Evolutionary conservation across 345 rosid species (phyloP), one percentile per base, ranked within the genome.

Genomic region (Lumnitzera littorea): DNA sequence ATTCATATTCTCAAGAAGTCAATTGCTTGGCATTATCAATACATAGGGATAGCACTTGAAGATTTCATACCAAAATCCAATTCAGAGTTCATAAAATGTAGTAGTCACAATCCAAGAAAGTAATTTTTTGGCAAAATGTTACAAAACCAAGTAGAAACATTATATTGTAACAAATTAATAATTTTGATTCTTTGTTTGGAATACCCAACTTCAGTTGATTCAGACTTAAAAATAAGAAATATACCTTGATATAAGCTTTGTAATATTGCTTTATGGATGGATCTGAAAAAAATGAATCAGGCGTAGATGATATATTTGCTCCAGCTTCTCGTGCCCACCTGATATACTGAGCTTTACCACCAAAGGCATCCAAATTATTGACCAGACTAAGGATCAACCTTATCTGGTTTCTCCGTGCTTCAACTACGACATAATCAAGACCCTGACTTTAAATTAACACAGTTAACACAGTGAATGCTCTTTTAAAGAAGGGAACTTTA

Each of bases 321-420:
- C 81, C 76, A 67, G 70, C 77, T 3, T 67, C 62, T 58, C 65
- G 60, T 29, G 69, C 80, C 82, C 82, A 75, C 48, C 46, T 78
- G 61, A 78, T 69, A 71, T 75, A 75, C 75, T 78, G 82, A 68
- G 69, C 65, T 62, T 78, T 78, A 15, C 85, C 85, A 66, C 82
- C 85, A 68, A 77, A 81, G 12, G 78, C 76, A 62, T 66, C 56
- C 50, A 81, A 67, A 64, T 75, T 78, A 63, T 81, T 81, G 29
- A 81, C 78, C 43, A 81, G 67, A 71, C 85, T 77, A 15, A 75
- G 76, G 25, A 78, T 75, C 68, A 81, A 61, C 63, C 77, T 64
- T 56, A 75, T 63, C 2, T 58, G 57, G 62, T 78, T 63, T 66
- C 61, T 75, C 61, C 80, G 71, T 50, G 82, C 85, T 66, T 75